Percentiles rank a stretch among this genome's conserved stretches.
phyloP scores from a whole-genome alignment of 139 green algal species.

The Diplosphaera chodatii region DNA sequence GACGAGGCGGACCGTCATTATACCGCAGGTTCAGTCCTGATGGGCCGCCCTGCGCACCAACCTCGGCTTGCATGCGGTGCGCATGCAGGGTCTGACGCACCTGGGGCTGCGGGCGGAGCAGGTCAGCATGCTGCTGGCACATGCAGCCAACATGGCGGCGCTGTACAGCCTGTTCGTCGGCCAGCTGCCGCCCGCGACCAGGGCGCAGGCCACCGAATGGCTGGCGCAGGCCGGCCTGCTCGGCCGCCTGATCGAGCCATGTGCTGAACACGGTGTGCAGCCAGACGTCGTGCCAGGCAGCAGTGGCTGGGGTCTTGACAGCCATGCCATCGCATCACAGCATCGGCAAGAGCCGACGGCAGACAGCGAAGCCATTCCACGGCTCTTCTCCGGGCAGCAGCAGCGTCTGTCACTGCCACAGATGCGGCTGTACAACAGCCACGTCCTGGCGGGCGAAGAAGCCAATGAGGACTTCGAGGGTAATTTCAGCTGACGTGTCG shows the following conservation, averaged over 20 bases:
- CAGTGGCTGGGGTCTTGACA: no score
- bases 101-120: constrained; percentile 3
- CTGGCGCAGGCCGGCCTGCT: constrained; percentile 39
- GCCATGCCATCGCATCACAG: no score
- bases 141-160: constrained; percentile 35
- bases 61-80: no score
- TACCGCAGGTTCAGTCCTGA: no score
- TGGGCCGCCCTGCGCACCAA: no score
- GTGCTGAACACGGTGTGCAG: no score
- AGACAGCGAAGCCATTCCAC: constrained; percentile 18
- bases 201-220: constrained; percentile 24
- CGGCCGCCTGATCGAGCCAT: not conserved
- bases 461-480: constrained; percentile 52
- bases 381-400: constrained; percentile 58
- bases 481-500: constrained; percentile 20
- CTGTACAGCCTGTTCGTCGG: constrained; percentile 48
- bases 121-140: constrained; percentile 22
- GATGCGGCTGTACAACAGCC: constrained; percentile 47
- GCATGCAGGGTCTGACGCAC: constrained; percentile 18
- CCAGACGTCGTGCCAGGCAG: no score
- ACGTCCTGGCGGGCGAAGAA: constrained; percentile 34
- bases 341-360: no score
- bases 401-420: constrained; percentile 44
- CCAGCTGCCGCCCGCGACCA: constrained; percentile 30
- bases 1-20: no score